Evolutionary conservation across 208 protist species (phyloP).

Genomic region (Wallacemonas collosoma): DNA sequence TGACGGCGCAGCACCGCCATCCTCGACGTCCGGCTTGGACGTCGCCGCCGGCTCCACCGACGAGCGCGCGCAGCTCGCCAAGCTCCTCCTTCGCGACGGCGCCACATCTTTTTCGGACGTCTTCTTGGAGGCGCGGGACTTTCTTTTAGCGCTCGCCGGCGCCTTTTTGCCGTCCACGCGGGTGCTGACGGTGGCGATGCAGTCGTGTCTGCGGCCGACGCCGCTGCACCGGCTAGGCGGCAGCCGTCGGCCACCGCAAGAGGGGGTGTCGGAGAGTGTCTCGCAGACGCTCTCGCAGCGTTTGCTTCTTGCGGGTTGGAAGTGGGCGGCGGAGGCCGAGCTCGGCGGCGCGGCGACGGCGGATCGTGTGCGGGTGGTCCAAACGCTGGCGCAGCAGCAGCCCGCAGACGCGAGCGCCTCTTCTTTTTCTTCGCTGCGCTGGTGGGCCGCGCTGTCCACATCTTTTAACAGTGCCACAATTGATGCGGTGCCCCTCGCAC

Average conservation of each 20-base stretch:
- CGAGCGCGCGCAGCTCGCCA: slow-evolving; percentile 11
- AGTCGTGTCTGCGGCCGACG: slow-evolving; percentile 5
- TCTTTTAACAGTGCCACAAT: slow-evolving; percentile 69
- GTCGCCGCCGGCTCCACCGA: background rate
- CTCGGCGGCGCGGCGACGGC: slow-evolving; percentile 20
- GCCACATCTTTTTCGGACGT: slow-evolving; percentile 34
- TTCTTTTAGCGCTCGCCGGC: slow-evolving; percentile 29
- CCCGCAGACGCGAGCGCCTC: background rate
- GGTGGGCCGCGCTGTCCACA: background rate
- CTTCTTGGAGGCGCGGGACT: slow-evolving; percentile 36
- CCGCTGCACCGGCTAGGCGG: background rate
- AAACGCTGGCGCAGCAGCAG: slow-evolving; percentile 29
- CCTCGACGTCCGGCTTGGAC: background rate
- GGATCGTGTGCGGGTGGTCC: slow-evolving; percentile 17
- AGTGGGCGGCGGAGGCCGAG: slow-evolving; percentile 29
- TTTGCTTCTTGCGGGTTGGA: slow-evolving; percentile 25
- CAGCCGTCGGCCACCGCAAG: no score
- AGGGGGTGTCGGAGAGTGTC: no score
- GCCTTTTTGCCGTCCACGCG: slow-evolving; percentile 31
- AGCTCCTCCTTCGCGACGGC: slow-evolving; percentile 17
- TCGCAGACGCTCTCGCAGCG: slow-evolving; percentile 15
- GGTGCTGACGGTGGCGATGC: slow-evolving; percentile 3
- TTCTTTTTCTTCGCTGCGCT: slow-evolving; percentile 3
- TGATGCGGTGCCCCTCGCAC: slow-evolving; percentile 54
- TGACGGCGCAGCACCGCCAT: no score